A percentile compares a stretch with the other conserved stretches of the same genome.
phyloP scores from a whole-genome alignment of 176 grass and related monocot species.

The Phoenix roebelenii region DNA sequence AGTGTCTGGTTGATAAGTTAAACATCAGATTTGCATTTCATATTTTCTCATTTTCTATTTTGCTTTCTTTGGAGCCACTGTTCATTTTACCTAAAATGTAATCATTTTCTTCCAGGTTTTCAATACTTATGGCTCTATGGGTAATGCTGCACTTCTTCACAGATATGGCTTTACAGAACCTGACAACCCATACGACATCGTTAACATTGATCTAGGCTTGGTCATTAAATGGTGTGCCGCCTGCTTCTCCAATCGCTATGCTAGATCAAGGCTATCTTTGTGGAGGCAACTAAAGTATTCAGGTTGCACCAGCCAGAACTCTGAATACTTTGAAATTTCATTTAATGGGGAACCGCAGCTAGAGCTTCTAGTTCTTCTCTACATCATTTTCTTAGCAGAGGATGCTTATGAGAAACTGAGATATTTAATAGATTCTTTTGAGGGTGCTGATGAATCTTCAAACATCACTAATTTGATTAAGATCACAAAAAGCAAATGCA shows the following conservation, averaged over 20 bases:
- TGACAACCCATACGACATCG: constrained; percentile 67
- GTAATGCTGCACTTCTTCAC: constrained; percentile 91
- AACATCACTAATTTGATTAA: constrained; percentile 31
- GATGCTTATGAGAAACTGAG: constrained; percentile 56
- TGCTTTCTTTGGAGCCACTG: no score
- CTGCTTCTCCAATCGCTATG: constrained; percentile 35
- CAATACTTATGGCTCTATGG: constrained; percentile 81
- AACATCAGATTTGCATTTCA: no score
- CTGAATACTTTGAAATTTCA: constrained; percentile 89
- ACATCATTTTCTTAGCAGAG: constrained; percentile 46
- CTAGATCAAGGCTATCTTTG: constrained; percentile 50
- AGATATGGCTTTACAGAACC: constrained; percentile 90
- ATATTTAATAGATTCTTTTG: constrained; percentile 25
- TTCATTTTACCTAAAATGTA: no score
- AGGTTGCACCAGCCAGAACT: constrained; percentile 51
- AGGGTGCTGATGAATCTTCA: constrained; percentile 29
- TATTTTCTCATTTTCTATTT: no score
- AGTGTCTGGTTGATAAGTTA: no score
- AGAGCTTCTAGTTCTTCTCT: constrained; percentile 65
- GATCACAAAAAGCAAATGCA: constrained; percentile 31
- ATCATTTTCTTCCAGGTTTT: constrained; percentile 40
- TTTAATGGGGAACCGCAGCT: constrained; percentile 69
- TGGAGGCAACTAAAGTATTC: constrained; percentile 72
- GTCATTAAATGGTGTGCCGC: constrained; percentile 62
- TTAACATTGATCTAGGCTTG: constrained; percentile 70